A percentile compares a stretch with the other conserved stretches of the same genome.
Evolutionary conservation across 257 asterid species (phyloP).

Genomic region (Capsicum rhomboideum): DNA sequence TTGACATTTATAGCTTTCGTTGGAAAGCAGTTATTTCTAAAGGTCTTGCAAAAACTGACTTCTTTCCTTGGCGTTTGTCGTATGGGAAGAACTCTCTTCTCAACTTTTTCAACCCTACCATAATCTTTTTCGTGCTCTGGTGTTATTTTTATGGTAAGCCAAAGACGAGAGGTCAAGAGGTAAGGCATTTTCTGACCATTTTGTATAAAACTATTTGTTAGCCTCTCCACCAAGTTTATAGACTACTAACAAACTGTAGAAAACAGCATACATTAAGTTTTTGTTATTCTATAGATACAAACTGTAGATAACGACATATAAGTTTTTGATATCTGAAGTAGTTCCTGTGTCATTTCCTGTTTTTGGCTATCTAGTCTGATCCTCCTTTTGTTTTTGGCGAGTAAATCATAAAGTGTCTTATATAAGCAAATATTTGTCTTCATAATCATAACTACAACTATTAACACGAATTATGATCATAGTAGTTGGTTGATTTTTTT

Average conservation of each 20-base stretch:
- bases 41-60: neutral
- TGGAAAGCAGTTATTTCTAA: neutral
- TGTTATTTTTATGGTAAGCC: neutral
- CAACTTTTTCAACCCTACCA: neutral
- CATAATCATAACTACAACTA: neutral
- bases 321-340: neutral
- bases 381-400: neutral
- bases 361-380: neutral
- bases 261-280: neutral
- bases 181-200: neutral
- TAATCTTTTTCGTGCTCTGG: neutral
- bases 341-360: neutral
- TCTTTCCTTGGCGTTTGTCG: neutral
- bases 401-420: neutral
- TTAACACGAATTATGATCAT: neutral
- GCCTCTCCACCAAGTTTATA: neutral
- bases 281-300: neutral
- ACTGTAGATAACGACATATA: neutral
- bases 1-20: neutral
- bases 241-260: neutral
- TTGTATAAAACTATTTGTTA: neutral
- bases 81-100: neutral
- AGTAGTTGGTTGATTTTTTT: neutral
- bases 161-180: neutral
- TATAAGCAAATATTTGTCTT: neutral